Conservation (phyloP, 2,329 filamentous ascomycete genomes). For the Cercospora sesami region DNA sequence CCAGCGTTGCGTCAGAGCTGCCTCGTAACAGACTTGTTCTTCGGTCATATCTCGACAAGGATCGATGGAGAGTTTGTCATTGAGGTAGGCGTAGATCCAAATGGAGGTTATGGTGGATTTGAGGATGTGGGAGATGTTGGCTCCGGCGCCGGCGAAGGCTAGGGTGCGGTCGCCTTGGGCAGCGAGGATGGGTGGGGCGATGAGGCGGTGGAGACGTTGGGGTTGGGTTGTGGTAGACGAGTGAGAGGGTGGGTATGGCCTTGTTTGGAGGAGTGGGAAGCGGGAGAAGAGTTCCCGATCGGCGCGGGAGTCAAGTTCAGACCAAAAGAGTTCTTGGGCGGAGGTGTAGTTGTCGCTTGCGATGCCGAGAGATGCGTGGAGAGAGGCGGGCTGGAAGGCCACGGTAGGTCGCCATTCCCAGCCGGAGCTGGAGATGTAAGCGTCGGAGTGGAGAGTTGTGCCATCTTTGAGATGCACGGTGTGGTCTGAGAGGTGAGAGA, state of each 20-base stretch:
- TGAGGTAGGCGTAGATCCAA: slow-evolving; percentile 22
- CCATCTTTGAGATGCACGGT: slow-evolving; percentile 14
- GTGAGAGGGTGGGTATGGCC: slow-evolving; percentile 6
- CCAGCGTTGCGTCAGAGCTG: slow-evolving; percentile 17
- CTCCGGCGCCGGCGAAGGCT: slow-evolving; percentile 13
- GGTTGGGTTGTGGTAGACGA: slow-evolving; percentile 3
- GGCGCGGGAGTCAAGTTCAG: slow-evolving; percentile 10
- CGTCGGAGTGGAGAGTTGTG: slow-evolving; percentile 10
- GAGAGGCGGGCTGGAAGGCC: slow-evolving; percentile 14
- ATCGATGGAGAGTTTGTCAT: slow-evolving; percentile 16
- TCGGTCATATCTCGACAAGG: not conserved
- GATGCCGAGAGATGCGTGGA: slow-evolving; percentile 20
- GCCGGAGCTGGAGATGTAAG: slow-evolving; percentile 19
- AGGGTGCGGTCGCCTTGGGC: slow-evolving; percentile 14
- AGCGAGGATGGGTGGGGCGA: slow-evolving; percentile 15
- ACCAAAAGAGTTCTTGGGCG: slow-evolving; percentile 14
- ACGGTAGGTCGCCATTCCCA: slow-evolving; percentile 19
- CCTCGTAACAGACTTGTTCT: slow-evolving; percentile 5
- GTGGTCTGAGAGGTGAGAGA: slow-evolving; percentile 18
- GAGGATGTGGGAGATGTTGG: slow-evolving; percentile 19
- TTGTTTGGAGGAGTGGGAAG: slow-evolving; percentile 8
- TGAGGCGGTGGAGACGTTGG: slow-evolving; percentile 19
- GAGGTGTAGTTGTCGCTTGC: slow-evolving; percentile 16
- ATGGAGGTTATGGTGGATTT: slow-evolving; percentile 15
- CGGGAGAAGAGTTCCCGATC: slow-evolving; percentile 19